Conservation (phyloP, 352 stramenopile species). For the Pythium guiyangense region DNA sequence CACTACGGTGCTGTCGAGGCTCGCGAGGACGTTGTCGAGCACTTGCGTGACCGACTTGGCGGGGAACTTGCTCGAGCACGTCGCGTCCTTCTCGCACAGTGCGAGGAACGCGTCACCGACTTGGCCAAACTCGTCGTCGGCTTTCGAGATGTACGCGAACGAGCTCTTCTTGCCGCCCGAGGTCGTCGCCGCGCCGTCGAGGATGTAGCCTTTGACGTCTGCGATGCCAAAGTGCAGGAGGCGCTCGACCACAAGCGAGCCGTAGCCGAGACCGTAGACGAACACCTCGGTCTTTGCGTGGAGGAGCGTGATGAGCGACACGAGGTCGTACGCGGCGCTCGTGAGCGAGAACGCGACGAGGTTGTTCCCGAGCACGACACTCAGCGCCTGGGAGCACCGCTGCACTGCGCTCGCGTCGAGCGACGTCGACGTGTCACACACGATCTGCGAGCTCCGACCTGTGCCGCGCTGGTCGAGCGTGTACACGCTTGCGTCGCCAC, state of each 20-base stretch:
- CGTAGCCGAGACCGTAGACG: slow-evolving; percentile 68
- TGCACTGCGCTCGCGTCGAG: neutral
- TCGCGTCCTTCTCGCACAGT: slow-evolving; percentile 36
- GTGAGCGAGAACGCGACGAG: slow-evolving; percentile 62
- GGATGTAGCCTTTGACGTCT: slow-evolving; percentile 49
- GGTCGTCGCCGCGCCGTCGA: slow-evolving; percentile 46
- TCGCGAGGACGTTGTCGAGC: slow-evolving; percentile 30
- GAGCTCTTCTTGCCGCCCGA: slow-evolving; percentile 18
- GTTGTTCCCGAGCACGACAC: slow-evolving; percentile 15
- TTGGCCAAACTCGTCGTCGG: slow-evolving; percentile 37
- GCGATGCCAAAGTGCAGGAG: slow-evolving; percentile 49
- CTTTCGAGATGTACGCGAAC: slow-evolving; percentile 23
- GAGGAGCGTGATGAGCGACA: slow-evolving; percentile 40
- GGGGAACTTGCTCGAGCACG: slow-evolving; percentile 37
- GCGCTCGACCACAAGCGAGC: slow-evolving; percentile 57
- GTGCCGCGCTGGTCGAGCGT: slow-evolving; percentile 50
- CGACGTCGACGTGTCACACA: slow-evolving; percentile 16
- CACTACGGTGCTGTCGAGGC: slow-evolving; percentile 18
- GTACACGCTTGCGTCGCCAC: slow-evolving; percentile 40
- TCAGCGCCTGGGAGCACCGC: slow-evolving; percentile 16
- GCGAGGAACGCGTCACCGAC: slow-evolving; percentile 39
- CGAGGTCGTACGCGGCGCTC: slow-evolving; percentile 56
- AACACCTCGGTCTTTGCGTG: slow-evolving; percentile 37
- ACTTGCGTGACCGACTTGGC: slow-evolving; percentile 24
- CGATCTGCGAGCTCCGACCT: slow-evolving; percentile 38